phyloP scores from a whole-genome alignment of 2,329 filamentous ascomycete genomes.

The Hypoxylon sp. region DNA sequence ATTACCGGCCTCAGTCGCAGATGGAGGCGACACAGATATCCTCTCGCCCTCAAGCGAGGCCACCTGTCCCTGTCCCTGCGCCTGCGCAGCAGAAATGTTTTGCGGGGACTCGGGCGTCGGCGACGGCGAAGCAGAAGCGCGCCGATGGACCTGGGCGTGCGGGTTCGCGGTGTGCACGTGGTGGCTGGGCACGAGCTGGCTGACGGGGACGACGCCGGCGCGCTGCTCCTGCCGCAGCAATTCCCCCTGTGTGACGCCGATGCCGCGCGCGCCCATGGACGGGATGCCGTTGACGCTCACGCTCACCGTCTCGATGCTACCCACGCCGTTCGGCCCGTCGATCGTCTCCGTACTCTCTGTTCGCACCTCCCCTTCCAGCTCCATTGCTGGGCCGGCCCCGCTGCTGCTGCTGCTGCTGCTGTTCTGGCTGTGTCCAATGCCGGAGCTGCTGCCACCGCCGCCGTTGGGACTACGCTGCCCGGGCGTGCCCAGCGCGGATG shows the following conservation, averaged over 20 bases:
- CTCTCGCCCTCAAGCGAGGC: constrained; percentile 29
- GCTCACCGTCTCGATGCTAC: constrained; percentile 84
- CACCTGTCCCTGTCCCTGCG: not conserved
- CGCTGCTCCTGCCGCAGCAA: constrained; percentile 88
- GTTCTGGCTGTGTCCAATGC: constrained; percentile 50
- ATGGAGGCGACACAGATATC: constrained; percentile 34
- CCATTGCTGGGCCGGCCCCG: constrained; percentile 46
- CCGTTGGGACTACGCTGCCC: constrained; percentile 28
- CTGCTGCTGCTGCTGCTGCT: constrained; percentile 53
- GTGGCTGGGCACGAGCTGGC: constrained; percentile 67
- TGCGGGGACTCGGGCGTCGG: constrained; percentile 14
- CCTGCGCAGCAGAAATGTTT: not conserved
- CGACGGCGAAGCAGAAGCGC: constrained; percentile 35
- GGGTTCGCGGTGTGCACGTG: constrained; percentile 47
- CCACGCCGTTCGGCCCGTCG: constrained; percentile 83
- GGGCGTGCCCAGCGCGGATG: constrained; percentile 35
- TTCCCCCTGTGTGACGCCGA: constrained; percentile 85
- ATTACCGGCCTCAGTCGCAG: constrained; percentile 12
- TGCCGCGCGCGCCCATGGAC: constrained; percentile 64
- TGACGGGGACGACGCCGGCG: constrained; percentile 81
- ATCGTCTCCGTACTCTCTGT: constrained; percentile 86
- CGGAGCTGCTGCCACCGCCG: not conserved
- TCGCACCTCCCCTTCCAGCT: constrained; percentile 72
- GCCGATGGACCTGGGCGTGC: constrained; percentile 45
- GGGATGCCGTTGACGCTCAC: constrained; percentile 80